Evolutionary conservation across 805 yeast species (phyloP).

Genomic region (Kuraishia piskuri): DNA sequence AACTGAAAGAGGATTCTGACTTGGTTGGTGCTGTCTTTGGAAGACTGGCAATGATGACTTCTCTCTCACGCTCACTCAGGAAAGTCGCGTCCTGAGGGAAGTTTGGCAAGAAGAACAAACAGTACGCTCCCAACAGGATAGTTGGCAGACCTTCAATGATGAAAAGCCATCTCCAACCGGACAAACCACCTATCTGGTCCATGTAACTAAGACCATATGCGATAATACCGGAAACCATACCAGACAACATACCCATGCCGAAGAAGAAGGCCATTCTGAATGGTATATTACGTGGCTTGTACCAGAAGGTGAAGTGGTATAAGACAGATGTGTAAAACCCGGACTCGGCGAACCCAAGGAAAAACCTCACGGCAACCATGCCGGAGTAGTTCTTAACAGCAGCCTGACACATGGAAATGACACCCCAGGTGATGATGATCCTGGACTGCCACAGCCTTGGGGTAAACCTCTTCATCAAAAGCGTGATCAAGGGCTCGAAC

Average conservation of each 20-base stretch:
- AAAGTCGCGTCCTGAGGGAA: constrained; percentile 20
- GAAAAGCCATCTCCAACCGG: constrained; percentile 30
- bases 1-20: background rate
- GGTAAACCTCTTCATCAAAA: background rate
- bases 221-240: constrained; percentile 15
- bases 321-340: constrained; percentile 8
- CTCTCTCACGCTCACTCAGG: constrained; percentile 16
- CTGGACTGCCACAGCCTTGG: constrained; percentile 2
- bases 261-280: constrained; percentile 17
- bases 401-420: constrained; percentile 36
- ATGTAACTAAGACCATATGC: constrained; percentile 16
- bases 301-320: constrained; percentile 16
- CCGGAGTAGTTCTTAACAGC: constrained; percentile 37
- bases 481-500: background rate
- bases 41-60: background rate
- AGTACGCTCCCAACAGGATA: constrained; percentile 7
- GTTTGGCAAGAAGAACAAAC: constrained; percentile 17
- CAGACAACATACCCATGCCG: constrained; percentile 15
- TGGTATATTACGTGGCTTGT: constrained; percentile 14
- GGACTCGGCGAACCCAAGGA: constrained; percentile 42
- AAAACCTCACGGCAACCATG: constrained; percentile 36
- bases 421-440: constrained; percentile 34
- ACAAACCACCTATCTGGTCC: constrained; percentile 19
- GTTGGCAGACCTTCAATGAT: constrained; percentile 25
- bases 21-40: background rate